Evolutionary conservation across 2,329 filamentous ascomycete species (phyloP), one percentile per base, ranked within the genome.

Genomic region (Cercospora zeae-maydis): DNA sequence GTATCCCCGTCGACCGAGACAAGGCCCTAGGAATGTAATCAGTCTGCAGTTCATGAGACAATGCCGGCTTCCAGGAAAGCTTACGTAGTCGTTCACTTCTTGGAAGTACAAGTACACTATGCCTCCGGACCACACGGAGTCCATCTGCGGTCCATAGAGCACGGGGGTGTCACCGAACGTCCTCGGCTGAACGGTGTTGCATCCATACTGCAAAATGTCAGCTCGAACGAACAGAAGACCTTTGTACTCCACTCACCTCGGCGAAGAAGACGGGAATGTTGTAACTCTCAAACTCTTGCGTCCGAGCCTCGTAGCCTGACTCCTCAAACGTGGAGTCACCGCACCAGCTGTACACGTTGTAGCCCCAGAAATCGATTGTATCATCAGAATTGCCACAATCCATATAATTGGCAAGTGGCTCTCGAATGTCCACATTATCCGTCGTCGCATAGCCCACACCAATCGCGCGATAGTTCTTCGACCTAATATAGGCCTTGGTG

Each of bases 311-410:
- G 80, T 93, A 99, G 59, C 92, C 91, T 2, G 95, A 97, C 63
- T 83, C 75, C 34, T 82, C 74, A 81, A 89, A 95, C 72, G 82
- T 86, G 74, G 91, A 96, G 71, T 93, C 78, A 71, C 93, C 95
- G 77, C 95, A 99, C 95, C 95, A 99, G 58, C 93, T 96, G 85
- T 99, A 99, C 81, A 98, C 96, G 84, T 99, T 99, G 88, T 98
- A 98, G 63, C 95, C 95, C 91, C 93, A 99, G 83, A 96, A 98
- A 79, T 99, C 95, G 69, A 98, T 96, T 64, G 89, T 78, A 74
- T 79, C 78, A 9, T 82, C 80, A 33, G 82, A 75, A 65, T 86
- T 77, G 65, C 93, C 91, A 75, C 95, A 99, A 84, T 96, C 92
- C 82, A 99, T 96, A 85, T 96, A 99, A 75, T 92, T 81, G 70